phyloP scores from a whole-genome alignment of 1,284 basidiomycete species.

The Microbotryum scabiosae region DNA sequence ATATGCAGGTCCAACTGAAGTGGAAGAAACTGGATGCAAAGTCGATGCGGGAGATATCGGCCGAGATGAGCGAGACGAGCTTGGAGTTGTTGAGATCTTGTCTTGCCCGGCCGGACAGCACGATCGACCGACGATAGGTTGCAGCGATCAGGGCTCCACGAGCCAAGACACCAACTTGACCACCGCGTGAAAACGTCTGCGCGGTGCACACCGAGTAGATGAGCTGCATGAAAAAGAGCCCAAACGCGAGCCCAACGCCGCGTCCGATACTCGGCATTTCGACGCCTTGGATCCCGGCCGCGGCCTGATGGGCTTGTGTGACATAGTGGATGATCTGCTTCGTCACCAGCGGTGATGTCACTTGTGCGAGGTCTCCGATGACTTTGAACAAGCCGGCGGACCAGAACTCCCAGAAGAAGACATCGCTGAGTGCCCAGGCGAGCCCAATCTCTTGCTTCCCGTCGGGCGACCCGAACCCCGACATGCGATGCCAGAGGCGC shows the following conservation, averaged over 20 bases:
- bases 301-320: constrained; percentile 33
- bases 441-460: constrained; percentile 49
- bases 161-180: constrained; percentile 70
- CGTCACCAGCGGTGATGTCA: constrained; percentile 64
- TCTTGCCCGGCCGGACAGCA: constrained; percentile 48
- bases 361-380: constrained; percentile 49
- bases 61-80: constrained; percentile 84
- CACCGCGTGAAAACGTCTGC: constrained; percentile 22
- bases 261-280: constrained; percentile 54
- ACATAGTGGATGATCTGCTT: constrained; percentile 66
- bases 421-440: constrained; percentile 30
- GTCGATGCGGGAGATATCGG: constrained; percentile 74
- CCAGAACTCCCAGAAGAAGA: constrained; percentile 59
- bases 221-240: constrained; percentile 57
- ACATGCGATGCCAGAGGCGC: constrained; percentile 26
- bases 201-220: constrained; percentile 18
- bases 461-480: constrained; percentile 25
- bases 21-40: constrained; percentile 57
- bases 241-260: constrained; percentile 66
- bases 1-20: constrained; percentile 40
- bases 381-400: constrained; percentile 51
- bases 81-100: constrained; percentile 70
- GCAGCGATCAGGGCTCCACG: constrained; percentile 79
- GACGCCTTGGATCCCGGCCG: constrained; percentile 49
- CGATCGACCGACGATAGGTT: constrained; percentile 63